Evolutionary conservation across 208 protist genomes (phyloP), one percentile per base, ranked within the genome.

Genomic region (Angomonas desouzai): DNA sequence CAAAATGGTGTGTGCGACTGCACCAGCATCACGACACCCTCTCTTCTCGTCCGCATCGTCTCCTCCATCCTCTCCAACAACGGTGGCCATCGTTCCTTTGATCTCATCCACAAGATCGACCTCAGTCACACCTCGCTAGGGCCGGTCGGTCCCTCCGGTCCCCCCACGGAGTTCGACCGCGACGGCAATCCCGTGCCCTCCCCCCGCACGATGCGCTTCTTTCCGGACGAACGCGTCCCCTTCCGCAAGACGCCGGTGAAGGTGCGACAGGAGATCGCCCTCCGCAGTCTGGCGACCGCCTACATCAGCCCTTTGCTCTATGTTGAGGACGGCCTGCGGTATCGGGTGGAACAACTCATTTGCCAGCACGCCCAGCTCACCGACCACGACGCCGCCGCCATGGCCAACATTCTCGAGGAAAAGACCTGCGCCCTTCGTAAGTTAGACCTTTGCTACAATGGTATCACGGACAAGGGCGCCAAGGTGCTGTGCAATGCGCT

Each of bases 301-400:
- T 83, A 82, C 53, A 58, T 85, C 1, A 66, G 66, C 0, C 84
- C 84, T 20, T 72, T 87, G 34, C 71, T 87, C 18, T 91, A 79
- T 58, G 55, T 73, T 11, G 72, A 70, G 3, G 79, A 71, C 11
- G 40, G 49, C 11, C 64, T 34, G 1, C 59, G 51, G 28, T 87
- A 80, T 55, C 56, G 63, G n/a, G 58, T 87, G 20, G 63, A 45
- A 18, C 36, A 59, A 3, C 70, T 88, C 29, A 30, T 66, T 10
- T 81, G 76, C 56, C 49, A 47, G 18, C 55, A 85, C 69, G 84
- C 81, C 62, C 56, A 29, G 22, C 66, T 92, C 27, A 71, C 55
- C 23, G 79, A 88, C 67, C 29, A 51, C 18, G 85, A 91, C 56
- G 85, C 81, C 18, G 64, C 72, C 49, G 85, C 72, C 1, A 27